Base-by-base conservation (phyloP, 495 filamentous ascomycete species). In the Aspergillus panamensis region DNA sequence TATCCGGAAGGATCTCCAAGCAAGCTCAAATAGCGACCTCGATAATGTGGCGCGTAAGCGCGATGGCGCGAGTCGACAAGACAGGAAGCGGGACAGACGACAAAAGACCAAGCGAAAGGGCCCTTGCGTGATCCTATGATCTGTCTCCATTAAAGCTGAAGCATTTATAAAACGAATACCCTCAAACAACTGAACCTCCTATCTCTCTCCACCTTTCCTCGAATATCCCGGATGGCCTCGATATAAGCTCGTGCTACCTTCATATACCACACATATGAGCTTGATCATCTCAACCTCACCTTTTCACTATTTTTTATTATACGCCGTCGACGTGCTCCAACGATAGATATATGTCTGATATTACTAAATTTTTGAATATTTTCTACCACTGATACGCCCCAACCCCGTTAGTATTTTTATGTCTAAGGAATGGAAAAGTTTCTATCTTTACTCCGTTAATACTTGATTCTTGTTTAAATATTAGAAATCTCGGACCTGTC, bases 1-100 rank as follows among this genome's bases (percentile, higher is more conserved):
- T 74, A 88, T 96, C 45, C 82, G 82, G 53, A 89, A 85, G 60
- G 87, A 92, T 57, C 80, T 74, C 57, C 70, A 67, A 69, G 83
- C 60, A 55, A 76, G 67, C 59, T 69, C 68, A 61, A 77, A 66
- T 67, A 80, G 61, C 53, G 77, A 58, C 17, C 45, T 29, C 20
- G 56, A 81, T 37, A 62, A 42, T 13, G 47, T 66, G 6, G 39
- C 57, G 6, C 67, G 75, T 42, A 75, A 73, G 60, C 69, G 76
- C 40, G 76, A 78, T 29, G 66, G 66, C 30, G 60, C 67, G 8
- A 68, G 59, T 44, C 63, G 66, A 17, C 57, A 65, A 50, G 70
- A 73, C 29, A 61, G 71, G 17, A 76, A 73, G 62, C 60, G 61
- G 44, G 65, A 73, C 10, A 67, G 64, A 44, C 59, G 62, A 39